phyloP scores from a whole-genome alignment of 2,329 filamentous ascomycete genomes.

The Paramyrothecium roridum region DNA sequence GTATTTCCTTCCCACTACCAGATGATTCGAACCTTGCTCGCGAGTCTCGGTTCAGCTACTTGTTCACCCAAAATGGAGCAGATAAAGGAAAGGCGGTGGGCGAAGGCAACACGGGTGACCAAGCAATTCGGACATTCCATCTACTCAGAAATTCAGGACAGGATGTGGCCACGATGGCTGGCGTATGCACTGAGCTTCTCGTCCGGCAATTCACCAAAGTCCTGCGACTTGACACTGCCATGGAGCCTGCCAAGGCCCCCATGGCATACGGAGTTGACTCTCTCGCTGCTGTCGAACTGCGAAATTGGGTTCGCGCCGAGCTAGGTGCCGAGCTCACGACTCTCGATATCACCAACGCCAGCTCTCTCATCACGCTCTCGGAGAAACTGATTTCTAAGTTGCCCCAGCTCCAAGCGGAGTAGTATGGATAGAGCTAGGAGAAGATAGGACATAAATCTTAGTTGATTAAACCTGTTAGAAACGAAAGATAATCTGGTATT shows the following conservation, averaged over 20 bases:
- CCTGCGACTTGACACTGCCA: conserved; percentile 15
- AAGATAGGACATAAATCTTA: no score
- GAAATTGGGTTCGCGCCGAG: conserved; percentile 19
- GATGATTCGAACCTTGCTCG: conserved; percentile 14
- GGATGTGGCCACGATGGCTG: no score
- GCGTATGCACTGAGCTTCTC: no score
- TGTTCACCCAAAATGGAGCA: not conserved
- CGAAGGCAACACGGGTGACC: not conserved
- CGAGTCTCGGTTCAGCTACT: conserved; percentile 19
- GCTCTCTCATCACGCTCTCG: no score
- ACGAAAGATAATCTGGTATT: no score
- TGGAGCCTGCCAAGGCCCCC: conserved; percentile 20
- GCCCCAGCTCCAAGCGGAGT: no score
- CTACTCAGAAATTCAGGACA: conserved; percentile 10
- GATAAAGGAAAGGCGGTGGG: conserved; percentile 3
- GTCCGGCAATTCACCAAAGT: no score
- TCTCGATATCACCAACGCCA: conserved; percentile 23
- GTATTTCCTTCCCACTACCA: conserved; percentile 18
- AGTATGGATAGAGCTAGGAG: no score
- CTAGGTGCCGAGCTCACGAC: conserved; percentile 20
- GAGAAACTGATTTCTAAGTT: no score
- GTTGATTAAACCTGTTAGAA: no score
- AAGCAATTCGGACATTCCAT: conserved; percentile 14
- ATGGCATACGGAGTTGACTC: conserved; percentile 25
- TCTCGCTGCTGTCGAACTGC: conserved; percentile 23